Base-by-base conservation (phyloP, 441 rosid genomes). In the Gossypium gossypioides region DNA sequence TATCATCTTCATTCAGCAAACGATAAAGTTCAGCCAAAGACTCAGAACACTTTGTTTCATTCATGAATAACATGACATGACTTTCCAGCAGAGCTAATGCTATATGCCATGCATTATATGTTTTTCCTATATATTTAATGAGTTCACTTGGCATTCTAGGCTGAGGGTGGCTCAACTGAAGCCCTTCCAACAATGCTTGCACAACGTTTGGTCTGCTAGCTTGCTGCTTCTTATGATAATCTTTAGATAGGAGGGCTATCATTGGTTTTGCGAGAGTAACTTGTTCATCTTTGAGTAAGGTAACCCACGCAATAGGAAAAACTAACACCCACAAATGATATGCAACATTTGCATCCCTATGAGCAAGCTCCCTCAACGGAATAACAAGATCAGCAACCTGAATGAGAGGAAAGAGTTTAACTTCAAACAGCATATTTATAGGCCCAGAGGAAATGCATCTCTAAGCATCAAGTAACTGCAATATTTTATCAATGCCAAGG, bases 121-220 rank as follows among this genome's bases (percentile, higher is more conserved):
- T 93, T 86, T 91, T 96, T 18, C 99, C 99, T 21, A 93, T 86
- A 77, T 92, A 92, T 82, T 92, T 95, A 71, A 95, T 95, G 72
- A 95, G 93, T 78, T 95, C 99, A 78, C 99, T 89, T 40, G 99
- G 97, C 93, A 96, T 88, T 78, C 96, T 88, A 77, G 97, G 99
- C 86, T 92, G 98, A 82, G 99, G 99, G 70, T 92, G 98, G 85
- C 99, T 92, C 87, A 90, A 79, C 73, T 95, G 98, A 78, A 95
- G 97, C 56, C 99, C 99, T 82, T 96, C 99, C 72, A 96, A 79
- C 82, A 96, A 96, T 37, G 99, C 99, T 86, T 96, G 99, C 80
- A 92, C 97, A 78, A 96, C 98, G 77, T 96, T 96, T 73, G 99
- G 99, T 76, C 97, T 84, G 81, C 83, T 87, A 29, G 84, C 86